phyloP scores from a whole-genome alignment of 306 rosid species.

The Cucurbita argyrosperma region DNA sequence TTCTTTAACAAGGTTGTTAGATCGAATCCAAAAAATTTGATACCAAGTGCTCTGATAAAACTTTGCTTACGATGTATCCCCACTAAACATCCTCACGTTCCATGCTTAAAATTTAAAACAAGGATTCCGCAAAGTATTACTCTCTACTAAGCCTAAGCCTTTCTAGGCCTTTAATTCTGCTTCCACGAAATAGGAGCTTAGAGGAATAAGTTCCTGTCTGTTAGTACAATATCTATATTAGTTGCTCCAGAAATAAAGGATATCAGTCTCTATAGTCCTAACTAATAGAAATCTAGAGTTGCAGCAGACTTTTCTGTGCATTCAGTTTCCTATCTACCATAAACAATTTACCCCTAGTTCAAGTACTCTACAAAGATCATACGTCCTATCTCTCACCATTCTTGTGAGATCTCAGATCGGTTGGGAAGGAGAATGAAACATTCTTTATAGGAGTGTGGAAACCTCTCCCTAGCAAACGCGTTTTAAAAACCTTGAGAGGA shows the following conservation, averaged over 20 bases:
- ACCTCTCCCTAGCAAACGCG: too few relatives aligned
- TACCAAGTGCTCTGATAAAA: too few relatives aligned
- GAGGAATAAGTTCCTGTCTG: not conserved
- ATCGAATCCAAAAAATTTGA: too few relatives aligned
- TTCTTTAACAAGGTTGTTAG: too few relatives aligned
- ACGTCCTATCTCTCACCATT: not conserved
- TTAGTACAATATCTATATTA: not conserved
- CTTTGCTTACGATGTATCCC: not conserved
- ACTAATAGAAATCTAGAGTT: not conserved
- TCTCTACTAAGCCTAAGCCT: not conserved
- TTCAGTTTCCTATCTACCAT: not conserved
- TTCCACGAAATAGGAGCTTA: not conserved
- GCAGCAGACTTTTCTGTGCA: not conserved
- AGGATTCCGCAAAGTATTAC: not conserved
- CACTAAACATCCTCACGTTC: not conserved
- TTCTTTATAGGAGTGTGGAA: too few relatives aligned
- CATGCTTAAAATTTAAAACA: not conserved
- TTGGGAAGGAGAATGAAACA: too few relatives aligned
- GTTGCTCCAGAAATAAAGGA: not conserved
- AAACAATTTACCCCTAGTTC: not conserved
- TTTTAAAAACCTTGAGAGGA: too few relatives aligned
- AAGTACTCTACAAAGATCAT: not conserved
- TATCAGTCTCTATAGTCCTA: not conserved
- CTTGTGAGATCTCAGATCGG: too few relatives aligned
- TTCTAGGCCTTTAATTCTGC: not conserved